Evolutionary conservation across 768 basidiomycete genomes (phyloP), one percentile per base, ranked within the genome.

Genomic region (Butyriboletus loyo): DNA sequence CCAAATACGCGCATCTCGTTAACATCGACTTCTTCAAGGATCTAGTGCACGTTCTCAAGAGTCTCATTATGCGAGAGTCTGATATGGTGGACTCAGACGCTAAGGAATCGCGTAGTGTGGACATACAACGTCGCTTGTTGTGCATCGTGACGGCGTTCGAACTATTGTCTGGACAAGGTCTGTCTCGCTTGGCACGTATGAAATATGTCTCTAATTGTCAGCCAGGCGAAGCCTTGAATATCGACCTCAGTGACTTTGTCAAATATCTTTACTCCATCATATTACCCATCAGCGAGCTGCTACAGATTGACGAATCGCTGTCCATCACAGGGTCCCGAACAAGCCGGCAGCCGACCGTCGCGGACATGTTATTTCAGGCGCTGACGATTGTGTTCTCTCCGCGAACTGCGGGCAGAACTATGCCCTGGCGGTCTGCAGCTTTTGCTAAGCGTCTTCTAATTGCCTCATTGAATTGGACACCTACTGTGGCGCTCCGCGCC

Each of bases 1-100:
- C 94, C 3, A 86, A 84, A 73, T 98, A 92, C 65, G 88, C 96
- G 1, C 97, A 98, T 67, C 82, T 98, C 52, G 93, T 99, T 69
- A 99, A 97, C 71, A 82, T 98, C 61, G 95, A 99, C 69, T 98
- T 99, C 74, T 99, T 98, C 83, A 86, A 87, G 64, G 97, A 99
- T 72, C 77, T 99, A 42, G 80, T 99, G 76, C 77, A 82, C 49
- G 91, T 94, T 6, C 76, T 99, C 31, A 89, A 89, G 72, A 79
- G 78, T 52, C 80, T 95, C 52, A 83, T 95, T 61, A 64, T 74
- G 46, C 82, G 82, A 55, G 75, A 78, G 37, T 55, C 57, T 38
- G 74, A 75, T 41, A 72, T 73, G 51, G 71, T 74, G 27, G 72
- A 75, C n/a, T 71, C 70, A 24, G 72, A 68, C 42, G 69, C 70